Percentiles rank a stretch among this genome's conserved stretches.
These are phyloP conservation scores for Apiotrichum mycotoxinovorans DNA, from an alignment of 1,284 basidiomycete species.

Conservation along the genomic window DNA sequence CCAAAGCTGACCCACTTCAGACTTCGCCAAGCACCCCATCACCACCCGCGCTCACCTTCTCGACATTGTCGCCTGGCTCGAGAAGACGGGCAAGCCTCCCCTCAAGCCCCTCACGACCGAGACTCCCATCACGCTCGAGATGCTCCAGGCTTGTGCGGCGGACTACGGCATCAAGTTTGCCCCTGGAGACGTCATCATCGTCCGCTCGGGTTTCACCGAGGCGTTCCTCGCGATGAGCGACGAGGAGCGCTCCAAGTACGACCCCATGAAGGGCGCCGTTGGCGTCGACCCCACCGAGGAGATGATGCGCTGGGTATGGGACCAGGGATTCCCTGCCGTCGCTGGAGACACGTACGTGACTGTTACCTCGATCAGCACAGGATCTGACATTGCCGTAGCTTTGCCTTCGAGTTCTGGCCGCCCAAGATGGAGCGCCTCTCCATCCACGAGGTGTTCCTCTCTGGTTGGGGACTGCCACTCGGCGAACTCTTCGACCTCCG, in stretches of 20 bases:
- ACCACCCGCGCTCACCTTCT: conserved; percentile 20
- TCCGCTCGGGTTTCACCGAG: conserved; percentile 48
- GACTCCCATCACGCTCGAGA: conserved; percentile 29
- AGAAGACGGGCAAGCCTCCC: conserved; percentile 38
- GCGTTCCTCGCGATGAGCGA: conserved; percentile 33
- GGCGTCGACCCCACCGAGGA: conserved; percentile 40
- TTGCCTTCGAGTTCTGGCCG: conserved; percentile 36
- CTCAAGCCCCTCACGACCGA: conserved; percentile 37
- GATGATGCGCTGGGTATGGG: conserved; percentile 49
- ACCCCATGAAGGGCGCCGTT: conserved; percentile 7
- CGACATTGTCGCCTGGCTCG: conserved; percentile 32
- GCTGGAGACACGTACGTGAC: conserved; percentile 44
- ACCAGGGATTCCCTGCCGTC: conserved; percentile 52
- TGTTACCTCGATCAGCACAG: not conserved
- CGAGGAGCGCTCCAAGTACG: conserved; percentile 21
- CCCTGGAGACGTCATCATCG: conserved; percentile 44
- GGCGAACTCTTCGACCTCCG: conserved; percentile 53
- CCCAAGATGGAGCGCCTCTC: conserved; percentile 1
- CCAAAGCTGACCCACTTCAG: not conserved
- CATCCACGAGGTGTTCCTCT: conserved; percentile 38
- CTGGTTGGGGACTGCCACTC: conserved; percentile 43
- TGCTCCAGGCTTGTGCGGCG: conserved; percentile 26
- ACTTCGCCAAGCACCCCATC: conserved; percentile 20
- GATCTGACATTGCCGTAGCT: conserved; percentile 12
- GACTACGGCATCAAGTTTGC: conserved; percentile 37